Percentiles rank a stretch among this genome's conserved stretches.
Conservation (phyloP, 768 basidiomycete genomes). For the Brasilioporus rufonigricans region DNA sequence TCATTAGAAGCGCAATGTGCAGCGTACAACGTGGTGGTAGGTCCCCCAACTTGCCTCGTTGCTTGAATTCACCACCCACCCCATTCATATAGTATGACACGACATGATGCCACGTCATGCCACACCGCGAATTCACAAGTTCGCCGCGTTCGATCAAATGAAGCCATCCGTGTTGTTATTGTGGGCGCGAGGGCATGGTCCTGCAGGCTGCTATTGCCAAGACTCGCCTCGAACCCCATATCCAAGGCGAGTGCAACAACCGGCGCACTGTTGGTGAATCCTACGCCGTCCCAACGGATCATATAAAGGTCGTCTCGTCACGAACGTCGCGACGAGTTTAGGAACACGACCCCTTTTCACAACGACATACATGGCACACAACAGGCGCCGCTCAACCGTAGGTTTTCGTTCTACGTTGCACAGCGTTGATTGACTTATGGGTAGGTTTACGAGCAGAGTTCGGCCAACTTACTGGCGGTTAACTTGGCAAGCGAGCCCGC, state of each 20-base stretch:
- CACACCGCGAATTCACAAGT: conserved; percentile 10
- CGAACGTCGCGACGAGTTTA: background rate
- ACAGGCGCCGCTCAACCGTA: conserved; percentile 9
- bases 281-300: background rate
- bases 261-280: background rate
- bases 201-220: conserved; percentile 6
- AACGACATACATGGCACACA: conserved; percentile 1
- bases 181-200: background rate
- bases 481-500: background rate
- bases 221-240: background rate
- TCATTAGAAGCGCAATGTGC: background rate
- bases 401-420: background rate
- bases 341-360: background rate
- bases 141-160: conserved; percentile 17
- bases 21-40: conserved; percentile 9
- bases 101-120: background rate
- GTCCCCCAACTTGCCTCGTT: conserved; percentile 11
- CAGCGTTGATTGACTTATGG: background rate
- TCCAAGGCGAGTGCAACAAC: conserved; percentile 1
- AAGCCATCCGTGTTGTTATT: background rate
- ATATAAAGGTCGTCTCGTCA: conserved; percentile 12
- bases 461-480: background rate
- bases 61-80: background rate
- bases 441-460: conserved; percentile 3
- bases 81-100: background rate